phyloP scores from a whole-genome alignment of 2,329 filamentous ascomycete genomes.

The Berkeleyomyces rouxiae region DNA sequence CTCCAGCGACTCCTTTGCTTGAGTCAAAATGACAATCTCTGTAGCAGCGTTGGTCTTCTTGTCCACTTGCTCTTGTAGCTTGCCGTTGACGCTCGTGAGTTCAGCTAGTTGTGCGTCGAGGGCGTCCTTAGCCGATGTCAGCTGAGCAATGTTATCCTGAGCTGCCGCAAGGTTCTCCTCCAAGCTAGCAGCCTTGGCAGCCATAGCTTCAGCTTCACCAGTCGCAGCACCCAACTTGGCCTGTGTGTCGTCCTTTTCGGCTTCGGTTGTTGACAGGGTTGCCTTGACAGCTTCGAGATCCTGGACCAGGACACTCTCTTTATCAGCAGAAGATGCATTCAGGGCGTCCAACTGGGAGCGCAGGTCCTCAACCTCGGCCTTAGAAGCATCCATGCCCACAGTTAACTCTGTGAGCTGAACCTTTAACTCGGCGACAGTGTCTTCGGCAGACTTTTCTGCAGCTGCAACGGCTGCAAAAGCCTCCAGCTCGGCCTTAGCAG shows the following conservation, averaged over 20 bases:
- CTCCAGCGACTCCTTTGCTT: constrained; percentile 8
- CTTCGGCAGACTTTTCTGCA: neutral
- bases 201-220: constrained; percentile 3
- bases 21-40: constrained; percentile 5
- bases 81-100: neutral
- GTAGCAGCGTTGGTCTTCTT: constrained; percentile 6
- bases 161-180: constrained; percentile 3
- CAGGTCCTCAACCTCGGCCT: constrained; percentile 5
- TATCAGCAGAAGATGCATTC: neutral
- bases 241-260: constrained; percentile 4
- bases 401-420: constrained; percentile 7
- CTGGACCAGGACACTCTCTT: neutral
- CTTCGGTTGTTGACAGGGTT: neutral
- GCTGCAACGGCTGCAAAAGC: neutral
- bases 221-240: constrained; percentile 1
- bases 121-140: constrained; percentile 4
- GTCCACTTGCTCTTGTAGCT: constrained; percentile 1
- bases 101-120: neutral
- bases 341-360: constrained; percentile 5
- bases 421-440: neutral
- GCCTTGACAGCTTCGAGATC: constrained; percentile 3
- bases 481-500: constrained; percentile 2
- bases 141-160: constrained; percentile 3
- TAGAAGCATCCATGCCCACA: neutral
- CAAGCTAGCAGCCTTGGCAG: constrained; percentile 4